These are phyloP conservation scores for Rosa chinensis DNA, from an alignment of 306 rosid genomes.

Conservation along the genomic window DNA sequence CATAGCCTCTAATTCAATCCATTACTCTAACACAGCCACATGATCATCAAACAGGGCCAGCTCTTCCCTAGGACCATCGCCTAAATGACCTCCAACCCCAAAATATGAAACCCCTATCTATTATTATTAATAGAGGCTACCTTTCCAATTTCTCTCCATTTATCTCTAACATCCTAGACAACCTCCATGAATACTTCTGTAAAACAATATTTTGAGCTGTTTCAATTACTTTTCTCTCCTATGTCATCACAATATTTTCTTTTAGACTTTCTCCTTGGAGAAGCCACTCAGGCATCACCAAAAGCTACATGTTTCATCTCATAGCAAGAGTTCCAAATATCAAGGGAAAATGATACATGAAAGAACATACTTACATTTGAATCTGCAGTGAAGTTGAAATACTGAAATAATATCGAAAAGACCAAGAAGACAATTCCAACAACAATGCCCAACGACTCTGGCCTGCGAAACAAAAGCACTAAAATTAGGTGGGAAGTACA, in stretches of 20 bases:
- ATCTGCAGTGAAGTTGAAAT: constrained; percentile 85
- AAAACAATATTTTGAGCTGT: neutral
- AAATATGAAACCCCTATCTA: neutral
- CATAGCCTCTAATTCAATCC: neutral
- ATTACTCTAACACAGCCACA: neutral
- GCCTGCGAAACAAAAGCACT: constrained; percentile 46
- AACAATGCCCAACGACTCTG: constrained; percentile 91
- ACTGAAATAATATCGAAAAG: constrained; percentile 77
- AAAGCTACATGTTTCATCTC: neutral
- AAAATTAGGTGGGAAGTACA: neutral
- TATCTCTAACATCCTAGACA: neutral
- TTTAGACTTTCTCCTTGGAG: neutral
- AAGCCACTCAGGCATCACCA: neutral
- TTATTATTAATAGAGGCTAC: neutral
- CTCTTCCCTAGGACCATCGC: neutral
- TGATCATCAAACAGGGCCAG: neutral
- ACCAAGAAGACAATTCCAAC: constrained; percentile 88
- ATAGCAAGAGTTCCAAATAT: neutral
- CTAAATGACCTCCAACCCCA: neutral
- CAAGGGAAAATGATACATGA: neutral
- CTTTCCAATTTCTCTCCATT: neutral
- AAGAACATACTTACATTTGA: constrained; percentile 60
- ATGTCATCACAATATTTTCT: neutral
- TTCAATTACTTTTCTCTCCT: neutral
- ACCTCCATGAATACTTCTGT: neutral